These are phyloP conservation scores for Trichoderma lentiforme DNA, from an alignment of 2,329 filamentous ascomycete species.

Conservation along the genomic window DNA sequence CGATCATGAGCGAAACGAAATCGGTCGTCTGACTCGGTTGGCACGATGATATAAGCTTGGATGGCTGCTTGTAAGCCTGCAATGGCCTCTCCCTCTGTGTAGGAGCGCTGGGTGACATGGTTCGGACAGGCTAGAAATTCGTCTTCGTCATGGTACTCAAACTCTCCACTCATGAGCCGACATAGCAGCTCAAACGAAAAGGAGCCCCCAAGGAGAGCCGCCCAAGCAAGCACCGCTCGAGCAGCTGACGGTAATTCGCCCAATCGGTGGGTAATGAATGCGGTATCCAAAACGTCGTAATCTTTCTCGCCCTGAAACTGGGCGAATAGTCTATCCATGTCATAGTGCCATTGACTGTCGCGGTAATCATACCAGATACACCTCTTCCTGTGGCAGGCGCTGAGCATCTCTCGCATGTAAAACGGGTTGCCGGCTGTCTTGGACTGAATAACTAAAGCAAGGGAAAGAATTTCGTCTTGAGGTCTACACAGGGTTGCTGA, in stretches of 20 bases:
- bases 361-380: slow-evolving; percentile 92
- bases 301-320: slow-evolving; percentile 78
- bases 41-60: slow-evolving; percentile 74
- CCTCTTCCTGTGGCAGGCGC: slow-evolving; percentile 78
- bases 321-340: slow-evolving; percentile 80
- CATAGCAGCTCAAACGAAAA: slow-evolving; percentile 83
- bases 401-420: slow-evolving; percentile 87
- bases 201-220: slow-evolving; percentile 72
- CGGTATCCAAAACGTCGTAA: slow-evolving; percentile 74
- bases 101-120: slow-evolving; percentile 26
- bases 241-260: slow-evolving; percentile 71
- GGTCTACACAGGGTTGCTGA: slow-evolving; percentile 74
- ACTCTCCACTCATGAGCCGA: slow-evolving; percentile 72
- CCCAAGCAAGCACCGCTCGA: slow-evolving; percentile 82
- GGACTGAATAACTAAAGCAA: slow-evolving; percentile 82
- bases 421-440: slow-evolving; percentile 88
- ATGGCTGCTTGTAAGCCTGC: slow-evolving; percentile 79
- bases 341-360: slow-evolving; percentile 76
- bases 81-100: slow-evolving; percentile 65
- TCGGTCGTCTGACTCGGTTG: slow-evolving; percentile 78
- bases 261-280: slow-evolving; percentile 76
- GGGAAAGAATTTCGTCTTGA: slow-evolving; percentile 67
- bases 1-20: slow-evolving; percentile 89
- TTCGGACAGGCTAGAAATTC: slow-evolving; percentile 1
- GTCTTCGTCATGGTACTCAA: slow-evolving; percentile 49